A percentile compares a stretch with the other conserved stretches of the same genome.
These are phyloP conservation scores for Linanthus parryae DNA, from an alignment of 148 eudicot species.

Conservation along the genomic window DNA sequence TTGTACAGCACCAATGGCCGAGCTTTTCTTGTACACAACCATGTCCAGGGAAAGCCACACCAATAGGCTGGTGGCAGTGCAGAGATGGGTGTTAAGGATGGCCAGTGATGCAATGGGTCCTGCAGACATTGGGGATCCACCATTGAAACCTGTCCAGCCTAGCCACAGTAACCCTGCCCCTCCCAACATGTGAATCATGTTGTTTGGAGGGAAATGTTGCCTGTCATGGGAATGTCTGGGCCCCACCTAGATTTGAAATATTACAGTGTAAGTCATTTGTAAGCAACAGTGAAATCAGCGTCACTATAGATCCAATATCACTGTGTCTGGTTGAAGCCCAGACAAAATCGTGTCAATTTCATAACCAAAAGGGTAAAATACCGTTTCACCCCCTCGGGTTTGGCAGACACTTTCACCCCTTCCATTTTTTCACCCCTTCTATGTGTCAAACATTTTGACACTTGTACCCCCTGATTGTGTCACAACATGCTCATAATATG, in stretches of 20 bases:
- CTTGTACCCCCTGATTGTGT: too few relatives aligned
- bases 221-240: constrained; percentile 34
- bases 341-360: too few relatives aligned
- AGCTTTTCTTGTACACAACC: constrained; percentile 31
- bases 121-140: constrained; percentile 30
- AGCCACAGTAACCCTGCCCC: constrained; percentile 45
- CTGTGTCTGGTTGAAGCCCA: too few relatives aligned
- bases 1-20: constrained; percentile 39
- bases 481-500: too few relatives aligned
- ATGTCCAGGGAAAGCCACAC: constrained; percentile 42
- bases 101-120: constrained; percentile 28
- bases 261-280: too few relatives aligned
- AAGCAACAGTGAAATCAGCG: too few relatives aligned
- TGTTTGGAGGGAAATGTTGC: constrained; percentile 41
- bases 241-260: constrained; percentile 40
- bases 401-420: too few relatives aligned
- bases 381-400: too few relatives aligned
- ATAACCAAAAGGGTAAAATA: too few relatives aligned
- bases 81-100: constrained; percentile 33
- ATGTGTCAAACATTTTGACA: too few relatives aligned
- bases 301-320: too few relatives aligned
- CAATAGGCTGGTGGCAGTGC: constrained; percentile 39
- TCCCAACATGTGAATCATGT: constrained; percentile 37
- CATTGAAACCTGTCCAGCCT: constrained; percentile 46
- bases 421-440: too few relatives aligned